Base-by-base conservation (phyloP, 352 stramenopile genomes). In the Phytophthora citricola region DNA sequence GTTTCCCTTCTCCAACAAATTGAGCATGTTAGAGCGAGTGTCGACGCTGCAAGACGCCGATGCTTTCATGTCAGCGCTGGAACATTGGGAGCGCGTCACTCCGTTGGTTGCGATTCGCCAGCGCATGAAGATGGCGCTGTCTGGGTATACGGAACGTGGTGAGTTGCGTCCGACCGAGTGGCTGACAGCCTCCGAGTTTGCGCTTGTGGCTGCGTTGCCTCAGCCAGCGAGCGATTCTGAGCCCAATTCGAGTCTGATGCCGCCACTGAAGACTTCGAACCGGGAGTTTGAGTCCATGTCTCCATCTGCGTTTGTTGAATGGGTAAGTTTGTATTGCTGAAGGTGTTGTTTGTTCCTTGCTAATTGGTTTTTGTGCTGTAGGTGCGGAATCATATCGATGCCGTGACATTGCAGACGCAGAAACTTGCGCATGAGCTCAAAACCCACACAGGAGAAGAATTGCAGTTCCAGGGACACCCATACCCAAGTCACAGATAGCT, bases 21-120 rank as follows among this genome's bases (percentile, higher is more conserved):
- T 92, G 22, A 34, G 71, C 9, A 92, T 92, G 84, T 66, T 90
- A 20, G 81, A 91, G 40, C 85, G 85, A 22, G 76, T 87, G 26
- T 83, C 82, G 4, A 75, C 75, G 4, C n/a, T 81, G 15, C 68
- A 83, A 43, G 79, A 89, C 24, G 63, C 77, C 0, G 77, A 87
- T 10, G 63, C 63, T 0, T 73, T 93, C 20, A 44, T 78, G 14
- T 66, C 50, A 1, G 80, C 68, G 5, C 49, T 93, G 4, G 48
- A 53, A 2, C 63, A 78, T 26, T 93, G 81, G 84, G 84, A 91
- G 56, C 73, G 76, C 10, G 73, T 81, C 1, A 69, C 60, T 43
- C 59, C 59, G 11, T 31, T 73, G 15, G 78, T 90, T 20, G 14
- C 77, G 8, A 46, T 91, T 10, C 78, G 76, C 2, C 79, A 91